Base-by-base conservation (phyloP, 2,329 filamentous ascomycete genomes). In the Remersonia thermophila region DNA sequence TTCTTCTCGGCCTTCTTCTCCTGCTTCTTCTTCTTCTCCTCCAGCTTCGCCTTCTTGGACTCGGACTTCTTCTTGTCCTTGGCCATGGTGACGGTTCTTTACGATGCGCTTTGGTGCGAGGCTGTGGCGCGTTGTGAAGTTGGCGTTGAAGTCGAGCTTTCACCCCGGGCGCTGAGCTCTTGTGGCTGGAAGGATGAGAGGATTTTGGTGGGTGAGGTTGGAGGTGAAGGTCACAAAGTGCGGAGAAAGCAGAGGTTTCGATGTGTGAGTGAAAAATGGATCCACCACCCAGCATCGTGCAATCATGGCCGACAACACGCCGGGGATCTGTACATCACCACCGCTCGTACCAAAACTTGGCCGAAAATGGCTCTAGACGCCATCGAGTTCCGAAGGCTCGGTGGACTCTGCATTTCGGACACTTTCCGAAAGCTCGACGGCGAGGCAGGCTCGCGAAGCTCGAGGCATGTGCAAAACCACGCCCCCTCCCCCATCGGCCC, bases 1-100 rank as follows among this genome's bases (percentile, higher is more conserved):
- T 86, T 93, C 58, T 93, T 93, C 51, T 91, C 85, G 18, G 80
- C 80, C 56, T 94, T 94, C 59, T 83, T 91, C 54, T 82, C 80
- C 57, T 91, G 83, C 62, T 93, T 93, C 46, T 69, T 65, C 48
- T 77, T 77, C 58, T 80, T 80, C 50, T 77, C 73, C 17, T 72
- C 71, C 54, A 59, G 53, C 50, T 65, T 65, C 46, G 59, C 60
- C 52, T 65, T 62, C 41, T 66, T 66, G 35, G 53, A 50, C 16
- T 63, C 57, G 23, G 47, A 52, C 42, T 64, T 65, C 46, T 63
- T 65, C 42, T 66, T 65, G 23, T 63, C 60, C 44, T 66, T 66
- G 9, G 55, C 62, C 63, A 66, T 66, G 27, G n/a, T 48, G 35
- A 23, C 11, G 11, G 28, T 16, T 9, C 26, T 33, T 18, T 12